These are phyloP conservation scores for Galium porrigens DNA, from an alignment of 305 asterid species.

Conservation along the genomic window DNA sequence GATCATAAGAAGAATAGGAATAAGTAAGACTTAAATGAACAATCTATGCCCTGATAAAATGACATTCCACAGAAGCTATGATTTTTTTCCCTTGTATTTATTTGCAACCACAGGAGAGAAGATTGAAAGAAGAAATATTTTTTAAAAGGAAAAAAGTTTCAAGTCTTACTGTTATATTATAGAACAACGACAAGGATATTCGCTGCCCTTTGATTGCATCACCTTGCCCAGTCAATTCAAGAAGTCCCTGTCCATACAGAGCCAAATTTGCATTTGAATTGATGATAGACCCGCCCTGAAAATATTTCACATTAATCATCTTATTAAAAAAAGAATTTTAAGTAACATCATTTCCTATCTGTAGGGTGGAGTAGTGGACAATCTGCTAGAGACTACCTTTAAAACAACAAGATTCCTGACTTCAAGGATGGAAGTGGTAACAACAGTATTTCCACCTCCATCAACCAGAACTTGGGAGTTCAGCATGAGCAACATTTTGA, in stretches of 20 bases:
- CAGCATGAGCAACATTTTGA: constrained; percentile 92
- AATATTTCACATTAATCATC: constrained; percentile 9
- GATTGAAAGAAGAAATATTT: background rate
- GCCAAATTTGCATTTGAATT: constrained; percentile 84
- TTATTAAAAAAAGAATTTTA: background rate
- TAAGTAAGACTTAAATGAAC: background rate
- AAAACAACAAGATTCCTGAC: constrained; percentile 94
- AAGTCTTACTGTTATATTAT: constrained; percentile 70
- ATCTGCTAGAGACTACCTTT: constrained; percentile 37
- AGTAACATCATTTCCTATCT: background rate
- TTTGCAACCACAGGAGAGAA: background rate
- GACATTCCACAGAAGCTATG: background rate
- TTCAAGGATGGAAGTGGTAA: constrained; percentile 77
- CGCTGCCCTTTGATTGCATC: constrained; percentile 90
- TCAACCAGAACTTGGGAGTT: constrained; percentile 73
- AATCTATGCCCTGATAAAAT: background rate
- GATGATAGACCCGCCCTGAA: constrained; percentile 75
- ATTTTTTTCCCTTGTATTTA: background rate
- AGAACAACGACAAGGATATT: constrained; percentile 73
- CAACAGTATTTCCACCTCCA: constrained; percentile 65
- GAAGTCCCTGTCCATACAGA: constrained; percentile 79
- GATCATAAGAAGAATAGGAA: background rate
- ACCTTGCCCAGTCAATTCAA: constrained; percentile 67
- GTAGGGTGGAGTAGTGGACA: background rate
- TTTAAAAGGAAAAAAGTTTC: background rate